Base-by-base conservation (phyloP, 176 grass and related monocot genomes). In the Typha latifolia region DNA sequence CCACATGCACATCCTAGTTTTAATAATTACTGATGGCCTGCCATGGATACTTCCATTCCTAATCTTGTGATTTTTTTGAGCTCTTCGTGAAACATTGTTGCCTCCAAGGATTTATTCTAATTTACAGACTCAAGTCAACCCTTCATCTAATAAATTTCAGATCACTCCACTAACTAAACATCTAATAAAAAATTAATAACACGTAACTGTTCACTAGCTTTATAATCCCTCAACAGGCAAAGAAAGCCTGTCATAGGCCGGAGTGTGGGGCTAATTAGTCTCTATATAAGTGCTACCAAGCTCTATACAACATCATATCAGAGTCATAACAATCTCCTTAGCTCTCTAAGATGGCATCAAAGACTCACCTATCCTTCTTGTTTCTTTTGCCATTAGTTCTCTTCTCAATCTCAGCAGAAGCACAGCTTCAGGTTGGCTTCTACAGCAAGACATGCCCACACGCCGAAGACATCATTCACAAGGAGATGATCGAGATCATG, bases 371-470 rank as follows among this genome's bases (percentile, higher is more conserved):
- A 0, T 2, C 37, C 12, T 3, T 70, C 20, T 12, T 88, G 0
- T 51, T 70, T 53, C 9, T 68, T 62, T 62, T 49, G 0, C 8
- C 63, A 2, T 9, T 79, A 4, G 31, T 71, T 13, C 53, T 82
- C 0, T 55, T 82, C 9, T 57, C 78, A 14, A 63, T 53, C 49
- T 79, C 68, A 4, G 61, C 51, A 14, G 66, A 9, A 21, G 80
- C 77, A n/a, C 67, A 95, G 16, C 70, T 95, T 16, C 43, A 75
- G 56, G n/a, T 68, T 10, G 83, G 79, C 3, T 95, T 73, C 75
- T 95, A 90, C 63, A 65, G 71, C 71, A 74, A 95, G 67, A 81
- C 83, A 48, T 95, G 90, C 80, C 83, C 90, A 0, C 52, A 81
- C 48, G 80, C 57, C 6, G 83, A 90, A 79, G 74, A 63, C 0